Percentiles rank a stretch among this genome's conserved stretches.
These are phyloP conservation scores for Claviceps maximensis DNA, from an alignment of 2,329 filamentous ascomycete species.

Conservation along the genomic window DNA sequence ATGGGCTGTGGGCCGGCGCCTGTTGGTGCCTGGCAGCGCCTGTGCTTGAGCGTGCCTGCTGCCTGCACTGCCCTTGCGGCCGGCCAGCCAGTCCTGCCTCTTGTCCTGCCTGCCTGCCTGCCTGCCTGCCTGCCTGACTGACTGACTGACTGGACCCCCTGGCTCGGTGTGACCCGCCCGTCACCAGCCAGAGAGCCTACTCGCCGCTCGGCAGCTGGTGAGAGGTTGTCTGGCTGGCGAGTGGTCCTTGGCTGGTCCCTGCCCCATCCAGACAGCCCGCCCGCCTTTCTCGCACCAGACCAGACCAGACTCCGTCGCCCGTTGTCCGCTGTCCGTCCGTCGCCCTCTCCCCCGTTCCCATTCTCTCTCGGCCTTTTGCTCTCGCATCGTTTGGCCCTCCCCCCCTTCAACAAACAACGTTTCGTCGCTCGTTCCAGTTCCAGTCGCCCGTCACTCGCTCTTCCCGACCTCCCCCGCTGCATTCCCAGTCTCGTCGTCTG, in stretches of 20 bases:
- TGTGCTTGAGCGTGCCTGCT: background rate
- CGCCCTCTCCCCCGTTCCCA: constrained; percentile 2
- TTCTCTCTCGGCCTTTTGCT: constrained; percentile 5
- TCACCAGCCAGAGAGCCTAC: background rate
- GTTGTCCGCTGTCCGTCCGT: constrained; percentile 5
- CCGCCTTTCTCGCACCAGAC: background rate
- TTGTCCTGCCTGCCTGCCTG: too few relatives aligned
- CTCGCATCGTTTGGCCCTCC: constrained; percentile 12
- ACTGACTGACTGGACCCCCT: too few relatives aligned
- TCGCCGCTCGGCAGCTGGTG: too few relatives aligned
- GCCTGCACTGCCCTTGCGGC: background rate
- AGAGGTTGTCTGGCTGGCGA: background rate
- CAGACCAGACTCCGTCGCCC: background rate
- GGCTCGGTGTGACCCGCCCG: background rate
- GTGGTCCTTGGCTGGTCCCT: background rate
- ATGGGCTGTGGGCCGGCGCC: too few relatives aligned
- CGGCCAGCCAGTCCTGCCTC: too few relatives aligned
- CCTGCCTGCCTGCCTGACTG: too few relatives aligned
- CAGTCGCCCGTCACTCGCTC: constrained; percentile 23
- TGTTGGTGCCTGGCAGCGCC: background rate
- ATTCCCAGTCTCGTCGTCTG: constrained; percentile 9
- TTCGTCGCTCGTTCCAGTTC: constrained; percentile 28
- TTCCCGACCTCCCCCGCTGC: constrained; percentile 16
- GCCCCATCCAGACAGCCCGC: background rate
- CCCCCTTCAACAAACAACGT: constrained; percentile 25